Percentiles rank a stretch among this genome's conserved stretches.
Evolutionary conservation across 139 green algal genomes (phyloP).

Genomic region (Picocystis salinarum): DNA sequence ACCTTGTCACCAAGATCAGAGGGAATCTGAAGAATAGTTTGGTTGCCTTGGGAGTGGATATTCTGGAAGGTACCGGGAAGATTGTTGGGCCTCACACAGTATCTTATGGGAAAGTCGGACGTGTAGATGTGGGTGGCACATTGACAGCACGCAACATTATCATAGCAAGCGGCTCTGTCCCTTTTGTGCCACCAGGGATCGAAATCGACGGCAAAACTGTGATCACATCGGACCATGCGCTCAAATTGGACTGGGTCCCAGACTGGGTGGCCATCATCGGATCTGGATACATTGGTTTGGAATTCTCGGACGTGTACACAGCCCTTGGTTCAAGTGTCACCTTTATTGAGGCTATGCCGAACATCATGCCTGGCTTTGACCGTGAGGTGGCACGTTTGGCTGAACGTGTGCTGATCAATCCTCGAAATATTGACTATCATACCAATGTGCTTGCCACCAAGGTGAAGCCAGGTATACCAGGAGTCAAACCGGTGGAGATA

Average conservation of each 20-base stretch:
- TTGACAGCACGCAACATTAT: conserved; percentile 88
- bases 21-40: conserved; percentile 82
- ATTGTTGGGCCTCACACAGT: conserved; percentile 62
- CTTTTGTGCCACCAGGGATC: conserved; percentile 77
- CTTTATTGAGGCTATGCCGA: conserved; percentile 93
- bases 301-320: conserved; percentile 98
- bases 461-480: conserved; percentile 56
- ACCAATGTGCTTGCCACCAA: conserved; percentile 71
- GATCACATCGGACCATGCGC: conserved; percentile 91
- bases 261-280: conserved; percentile 98
- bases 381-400: conserved; percentile 78
- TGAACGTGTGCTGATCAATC: conserved; percentile 81
- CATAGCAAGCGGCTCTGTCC: conserved; percentile 87
- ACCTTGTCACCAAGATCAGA: conserved; percentile 74
- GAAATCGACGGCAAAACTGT: conserved; percentile 73
- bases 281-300: conserved; percentile 94
- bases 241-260: conserved; percentile 97
- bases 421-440: conserved; percentile 80
- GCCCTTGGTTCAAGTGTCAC: conserved; percentile 86
- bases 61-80: conserved; percentile 70
- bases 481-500: conserved; percentile 84
- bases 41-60: conserved; percentile 84
- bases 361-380: conserved; percentile 97
- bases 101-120: conserved; percentile 68
- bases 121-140: conserved; percentile 73